phyloP scores from a whole-genome alignment of 1,284 basidiomycete species.

The Rhodotorula glutinis region DNA sequence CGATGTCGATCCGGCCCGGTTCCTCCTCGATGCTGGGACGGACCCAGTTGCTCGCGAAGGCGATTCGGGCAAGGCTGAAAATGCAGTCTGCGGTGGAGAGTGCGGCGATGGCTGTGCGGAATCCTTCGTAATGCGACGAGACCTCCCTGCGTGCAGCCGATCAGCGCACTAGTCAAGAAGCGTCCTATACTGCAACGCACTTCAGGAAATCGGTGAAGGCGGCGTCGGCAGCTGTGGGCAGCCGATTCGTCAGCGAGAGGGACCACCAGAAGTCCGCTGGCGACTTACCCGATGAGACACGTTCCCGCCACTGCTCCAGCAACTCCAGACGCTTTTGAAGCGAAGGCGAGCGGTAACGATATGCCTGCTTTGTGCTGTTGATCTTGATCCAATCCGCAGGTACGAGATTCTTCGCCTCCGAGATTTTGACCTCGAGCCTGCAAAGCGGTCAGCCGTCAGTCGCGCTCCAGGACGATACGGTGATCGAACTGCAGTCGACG shows the following conservation, averaged over 20 bases:
- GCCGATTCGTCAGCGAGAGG: too few relatives aligned
- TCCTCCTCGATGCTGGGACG: constrained; percentile 55
- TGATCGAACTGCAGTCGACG: too few relatives aligned
- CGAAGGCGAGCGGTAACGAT: constrained; percentile 81
- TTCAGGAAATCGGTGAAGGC: constrained; percentile 66
- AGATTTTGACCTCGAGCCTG: constrained; percentile 65
- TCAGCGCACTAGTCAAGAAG: not conserved
- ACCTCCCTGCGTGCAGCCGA: constrained; percentile 6
- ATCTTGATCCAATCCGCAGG: constrained; percentile 78
- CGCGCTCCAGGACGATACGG: too few relatives aligned
- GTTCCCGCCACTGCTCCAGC: constrained; percentile 73
- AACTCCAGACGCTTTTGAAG: constrained; percentile 63
- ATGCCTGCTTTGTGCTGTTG: constrained; percentile 69
- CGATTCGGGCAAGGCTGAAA: constrained; percentile 58
- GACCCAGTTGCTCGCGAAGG: constrained; percentile 61
- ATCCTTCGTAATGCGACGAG: constrained; percentile 56
- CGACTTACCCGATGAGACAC: constrained; percentile 57
- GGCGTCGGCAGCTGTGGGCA: constrained; percentile 55
- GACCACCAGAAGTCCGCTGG: not conserved
- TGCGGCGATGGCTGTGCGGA: constrained; percentile 71
- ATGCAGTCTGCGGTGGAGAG: constrained; percentile 78
- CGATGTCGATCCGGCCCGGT: constrained; percentile 34
- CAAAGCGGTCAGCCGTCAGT: not conserved
- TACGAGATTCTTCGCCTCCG: constrained; percentile 63
- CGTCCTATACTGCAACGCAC: constrained; percentile 10